phyloP scores from a whole-genome alignment of 148 eudicot species.

The Camellia japonica region DNA sequence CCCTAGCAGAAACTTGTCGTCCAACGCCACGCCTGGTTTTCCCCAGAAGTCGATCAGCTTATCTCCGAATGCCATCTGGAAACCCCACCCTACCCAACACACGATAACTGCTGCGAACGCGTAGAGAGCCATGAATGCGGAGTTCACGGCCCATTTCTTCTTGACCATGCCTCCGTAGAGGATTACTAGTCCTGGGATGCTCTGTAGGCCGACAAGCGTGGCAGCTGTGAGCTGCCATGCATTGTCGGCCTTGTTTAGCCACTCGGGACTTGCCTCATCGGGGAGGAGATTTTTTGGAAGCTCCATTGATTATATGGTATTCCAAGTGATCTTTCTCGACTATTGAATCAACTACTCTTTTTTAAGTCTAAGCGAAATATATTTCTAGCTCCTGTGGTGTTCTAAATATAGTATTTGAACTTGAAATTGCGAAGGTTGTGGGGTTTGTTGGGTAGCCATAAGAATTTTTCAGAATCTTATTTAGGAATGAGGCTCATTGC shows the following conservation, averaged over 20 bases:
- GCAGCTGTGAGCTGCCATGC: constrained; percentile 34
- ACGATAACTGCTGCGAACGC: constrained; percentile 26
- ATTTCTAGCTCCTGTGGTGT: too few species aligned
- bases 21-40: constrained; percentile 13
- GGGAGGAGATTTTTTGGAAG: constrained; percentile 16
- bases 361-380: too few species aligned
- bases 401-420: too few species aligned
- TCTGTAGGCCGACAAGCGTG: constrained; percentile 27
- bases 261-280: constrained; percentile 25
- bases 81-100: constrained; percentile 30
- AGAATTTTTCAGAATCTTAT: too few species aligned
- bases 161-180: constrained; percentile 23
- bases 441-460: too few species aligned
- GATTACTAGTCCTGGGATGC: constrained; percentile 28
- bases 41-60: constrained; percentile 18
- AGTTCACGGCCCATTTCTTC: constrained; percentile 27
- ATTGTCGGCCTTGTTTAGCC: constrained; percentile 29
- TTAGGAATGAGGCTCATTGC: too few species aligned
- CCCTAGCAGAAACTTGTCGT: constrained; percentile 14
- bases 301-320: neutral
- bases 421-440: too few species aligned
- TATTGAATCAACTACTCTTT: too few species aligned
- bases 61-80: constrained; percentile 21
- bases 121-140: constrained; percentile 27
- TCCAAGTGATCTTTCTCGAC: too few species aligned